These are phyloP conservation scores for Lentinula guzmanii DNA, from an alignment of 768 basidiomycete species.

Conservation along the genomic window DNA sequence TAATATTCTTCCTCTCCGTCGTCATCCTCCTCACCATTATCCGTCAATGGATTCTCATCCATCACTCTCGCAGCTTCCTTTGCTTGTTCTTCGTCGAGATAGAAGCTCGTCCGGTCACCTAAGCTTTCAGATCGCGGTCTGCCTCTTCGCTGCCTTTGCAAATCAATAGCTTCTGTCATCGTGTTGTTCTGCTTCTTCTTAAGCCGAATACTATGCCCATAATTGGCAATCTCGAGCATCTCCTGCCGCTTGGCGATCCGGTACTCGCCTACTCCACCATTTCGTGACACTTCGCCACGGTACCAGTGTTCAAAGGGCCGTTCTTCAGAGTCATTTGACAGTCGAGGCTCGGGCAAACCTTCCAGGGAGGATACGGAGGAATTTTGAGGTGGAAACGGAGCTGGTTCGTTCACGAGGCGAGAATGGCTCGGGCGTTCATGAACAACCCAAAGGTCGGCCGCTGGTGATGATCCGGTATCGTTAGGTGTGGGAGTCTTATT, in stretches of 20 bases:
- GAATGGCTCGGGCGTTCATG: conserved; percentile 25
- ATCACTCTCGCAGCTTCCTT: conserved; percentile 49
- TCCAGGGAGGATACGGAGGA: conserved; percentile 38
- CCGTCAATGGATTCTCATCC: conserved; percentile 73
- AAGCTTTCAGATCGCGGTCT: conserved; percentile 63
- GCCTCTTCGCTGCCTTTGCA: conserved; percentile 18
- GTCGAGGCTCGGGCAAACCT: conserved; percentile 37
- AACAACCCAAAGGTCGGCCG: conserved; percentile 5
- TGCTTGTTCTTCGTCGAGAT: conserved; percentile 56
- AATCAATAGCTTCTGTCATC: conserved; percentile 17
- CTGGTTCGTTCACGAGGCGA: conserved; percentile 55
- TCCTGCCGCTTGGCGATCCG: conserved; percentile 69
- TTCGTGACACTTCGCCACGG: conserved; percentile 78
- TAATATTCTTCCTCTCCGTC: conserved; percentile 33
- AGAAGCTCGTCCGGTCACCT: conserved; percentile 52
- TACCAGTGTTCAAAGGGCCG: conserved; percentile 89
- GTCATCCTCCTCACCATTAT: conserved; percentile 57
- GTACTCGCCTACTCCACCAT: conserved; percentile 85
- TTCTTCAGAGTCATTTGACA: conserved; percentile 74
- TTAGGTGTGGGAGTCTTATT: not conserved
- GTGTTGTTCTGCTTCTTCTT: conserved; percentile 16
- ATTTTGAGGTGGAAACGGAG: conserved; percentile 46
- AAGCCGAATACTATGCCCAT: conserved; percentile 46
- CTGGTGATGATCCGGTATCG: not conserved
- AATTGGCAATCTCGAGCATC: conserved; percentile 86